Evolutionary conservation across 345 rosid species (phyloP), one percentile per base, ranked within the genome.

Genomic region (Pistacia atlantica): DNA sequence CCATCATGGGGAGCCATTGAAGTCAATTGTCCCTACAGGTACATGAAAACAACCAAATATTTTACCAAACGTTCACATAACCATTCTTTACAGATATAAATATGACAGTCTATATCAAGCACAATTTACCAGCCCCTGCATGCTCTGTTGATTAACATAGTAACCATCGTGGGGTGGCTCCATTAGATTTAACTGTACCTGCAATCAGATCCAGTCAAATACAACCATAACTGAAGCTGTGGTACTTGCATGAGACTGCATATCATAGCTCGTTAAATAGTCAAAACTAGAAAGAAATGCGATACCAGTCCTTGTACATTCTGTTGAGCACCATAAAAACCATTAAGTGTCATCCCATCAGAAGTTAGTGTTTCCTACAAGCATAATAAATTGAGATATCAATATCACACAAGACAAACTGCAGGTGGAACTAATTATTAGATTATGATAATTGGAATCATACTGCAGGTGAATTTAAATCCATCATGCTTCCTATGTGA

Each of bases 111-210:
- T 42, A 31, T 54, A 67, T 33, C 25, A 18, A 62, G 48, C 22
- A 51, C 16, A n/a, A 75, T 74, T 64, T 80, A 87, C 90, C 80
- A 85, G 83, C 46, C 86, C 88, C 69, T 74, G 90, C 81, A 87
- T 79, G 77, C 83, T 77, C 66, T 73, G 84, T 64, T 81, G 87
- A 83, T 75, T 77, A 66, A 85, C 88, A 81, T 77, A 87, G 75
- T 85, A 85, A 61, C 78, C 88, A 80, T 87, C 90, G 71, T 83
- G 86, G 52, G 90, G 90, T 31, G 85, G 90, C 82, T 87, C 90
- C 90, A 87, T 87, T 63, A 87, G 81, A 80, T 85, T 87, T 73
- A 87, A 78, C 69, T 80, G 88, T 46, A 87, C 85, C 90, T 87
- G 80, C 74, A 67, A 80, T 52, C 6, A 46, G 59, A 5, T 57